Evolutionary conservation across 805 yeast species (phyloP), one percentile per base, ranked within the genome.

Genomic region (Wickerhamiella azyma): DNA sequence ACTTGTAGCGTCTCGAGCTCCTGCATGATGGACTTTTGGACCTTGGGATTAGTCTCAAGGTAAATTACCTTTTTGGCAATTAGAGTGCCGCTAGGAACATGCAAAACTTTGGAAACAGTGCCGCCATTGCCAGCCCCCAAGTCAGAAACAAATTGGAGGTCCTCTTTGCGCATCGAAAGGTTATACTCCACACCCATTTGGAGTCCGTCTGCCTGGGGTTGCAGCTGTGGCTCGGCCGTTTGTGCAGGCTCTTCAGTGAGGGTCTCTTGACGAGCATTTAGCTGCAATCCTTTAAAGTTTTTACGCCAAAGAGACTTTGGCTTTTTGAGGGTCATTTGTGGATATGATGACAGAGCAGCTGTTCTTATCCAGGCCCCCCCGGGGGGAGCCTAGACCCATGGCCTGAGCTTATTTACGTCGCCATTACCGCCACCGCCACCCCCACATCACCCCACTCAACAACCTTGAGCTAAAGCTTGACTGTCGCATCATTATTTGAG

Each of bases 91-190:
- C 89, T 79, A 9, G 97, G 96, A 4, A 84, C 72, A 62, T 92
- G 97, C 44, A 85, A 65, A 10, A 86, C 94, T 58, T 88, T 85
- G 39, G 81, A 68, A 2, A 92, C 99, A 1, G 85, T 78, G 2
- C 99, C 99, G 10, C 95, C 85, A 59, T 85, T 88, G 10, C 99
- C 99, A 26, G 85, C 73, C 9, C 99, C 99, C 43, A 92, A 69
- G 50, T 77, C 78, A 49, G 84, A 78, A 44, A 92, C 61, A 29
- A 78, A 75, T 13, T 86, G 75, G 21, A 92, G 63, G 57, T 92
- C 96, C 37, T 76, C 77, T 37, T 72, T 71, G 45, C 70, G 69
- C 40, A 78, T 67, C 43, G 71, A 69, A 33, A 73, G 62, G 45
- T 71, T 69, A 53, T 72, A 72, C 54, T 75, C 79, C 38, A 75